Evolutionary conservation across 2,329 filamentous ascomycete species (phyloP), one percentile per base, ranked within the genome.

Genomic region (Bipolaris gigantea): DNA sequence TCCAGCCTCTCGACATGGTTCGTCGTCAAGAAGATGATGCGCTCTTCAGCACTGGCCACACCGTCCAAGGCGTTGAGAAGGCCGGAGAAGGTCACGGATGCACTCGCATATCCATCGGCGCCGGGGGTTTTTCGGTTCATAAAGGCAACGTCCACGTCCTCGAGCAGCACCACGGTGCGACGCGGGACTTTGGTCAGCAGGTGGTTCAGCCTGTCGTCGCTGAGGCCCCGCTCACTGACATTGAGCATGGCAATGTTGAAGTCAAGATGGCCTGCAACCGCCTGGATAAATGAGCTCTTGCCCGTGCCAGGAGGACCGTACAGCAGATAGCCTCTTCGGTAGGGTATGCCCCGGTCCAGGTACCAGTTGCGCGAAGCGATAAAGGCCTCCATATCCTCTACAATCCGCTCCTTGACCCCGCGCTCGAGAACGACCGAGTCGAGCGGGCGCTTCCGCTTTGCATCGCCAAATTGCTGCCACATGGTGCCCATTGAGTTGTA

Each of bases 261-360:
- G 71, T 96, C 90, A 52, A 97, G 76, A 68, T 94, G 87, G n/a
- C 92, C 93, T 0, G 94, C 94, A 38, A 99, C 78, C 0, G 94
- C 92, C 74, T 97, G 92, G 59, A 99, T 97, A 65, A 99, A 97
- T 0, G 91, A 96, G 56, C 89, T 97, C 79, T 96, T 97, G 33
- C 91, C 95, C 38, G 89, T 96, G 0, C 92, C 92, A 0, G 92
- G 92, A 4, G 92, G 92, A 0, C 92, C 92, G 66, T 94, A 91
- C 0, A 97, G 82, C 7, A 97, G 81, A 69, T 97, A 97, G 0
- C 92, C 93, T 52, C 92, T 81, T 16, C 92, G 85, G 68, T 97
- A 97, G 0, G 93, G 93, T 60, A 97, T 96, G 2, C 92, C 93
- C n/a, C 93, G 87, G 66, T 96, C 91, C 45, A 92, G 85, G 69